Evolutionary conservation across 1,139 yeast species (phyloP).

Genomic region (Yamadazyma triangularis): DNA sequence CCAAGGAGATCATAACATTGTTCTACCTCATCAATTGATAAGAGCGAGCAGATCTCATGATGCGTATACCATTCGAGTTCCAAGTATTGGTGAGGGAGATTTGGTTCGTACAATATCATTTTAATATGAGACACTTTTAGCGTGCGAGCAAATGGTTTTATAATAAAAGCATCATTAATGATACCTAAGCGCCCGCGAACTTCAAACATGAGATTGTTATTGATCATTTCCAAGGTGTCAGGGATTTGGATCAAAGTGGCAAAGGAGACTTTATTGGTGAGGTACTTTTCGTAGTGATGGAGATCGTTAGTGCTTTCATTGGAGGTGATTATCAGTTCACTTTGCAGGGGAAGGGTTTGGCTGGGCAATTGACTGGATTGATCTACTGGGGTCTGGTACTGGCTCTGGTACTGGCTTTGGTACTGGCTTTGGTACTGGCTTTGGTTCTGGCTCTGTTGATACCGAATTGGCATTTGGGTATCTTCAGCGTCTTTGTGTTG

Average conservation of each 20-base stretch:
- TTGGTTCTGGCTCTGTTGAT: not conserved
- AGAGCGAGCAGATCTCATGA: slow-evolving; percentile 24
- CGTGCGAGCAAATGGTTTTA: slow-evolving; percentile 29
- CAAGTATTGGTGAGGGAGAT: slow-evolving; percentile 6
- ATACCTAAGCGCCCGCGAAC: slow-evolving; percentile 16
- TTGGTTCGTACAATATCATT: slow-evolving; percentile 14
- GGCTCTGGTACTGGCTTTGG: not conserved
- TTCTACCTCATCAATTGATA: slow-evolving; percentile 25
- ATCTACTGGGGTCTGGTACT: too few relatives aligned
- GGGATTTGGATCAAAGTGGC: slow-evolving; percentile 8
- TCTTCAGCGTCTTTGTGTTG: not conserved
- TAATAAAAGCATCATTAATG: slow-evolving; percentile 14
- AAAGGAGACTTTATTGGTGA: slow-evolving; percentile 13
- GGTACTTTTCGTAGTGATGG: slow-evolving; percentile 9
- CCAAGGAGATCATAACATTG: slow-evolving; percentile 12
- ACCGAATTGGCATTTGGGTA: not conserved
- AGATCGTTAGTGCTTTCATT: too few relatives aligned
- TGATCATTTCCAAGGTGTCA: slow-evolving; percentile 10
- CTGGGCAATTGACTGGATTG: too few relatives aligned
- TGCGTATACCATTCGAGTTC: slow-evolving; percentile 22
- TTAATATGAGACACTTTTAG: slow-evolving; percentile 23
- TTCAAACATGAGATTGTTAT: slow-evolving; percentile 14
- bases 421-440: not conserved
- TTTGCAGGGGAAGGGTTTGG: too few relatives aligned
- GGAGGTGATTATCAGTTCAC: too few relatives aligned